Conservation (phyloP, 352 stramenopile species). For the Globisporangium acanthophoron region DNA sequence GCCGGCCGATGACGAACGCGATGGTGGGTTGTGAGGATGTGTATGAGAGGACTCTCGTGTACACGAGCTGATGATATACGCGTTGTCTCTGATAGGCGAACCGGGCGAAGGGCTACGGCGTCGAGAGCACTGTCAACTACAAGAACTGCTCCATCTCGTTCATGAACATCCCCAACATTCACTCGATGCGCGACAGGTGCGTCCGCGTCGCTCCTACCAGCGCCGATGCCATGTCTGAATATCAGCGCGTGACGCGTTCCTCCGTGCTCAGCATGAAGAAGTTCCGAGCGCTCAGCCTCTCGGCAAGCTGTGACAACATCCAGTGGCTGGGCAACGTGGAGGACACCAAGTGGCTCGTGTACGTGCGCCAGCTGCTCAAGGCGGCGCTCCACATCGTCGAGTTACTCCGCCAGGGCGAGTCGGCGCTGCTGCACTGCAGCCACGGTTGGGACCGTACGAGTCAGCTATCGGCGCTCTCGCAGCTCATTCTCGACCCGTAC, state of each 20-base stretch:
- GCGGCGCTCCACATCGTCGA: constrained; percentile 88
- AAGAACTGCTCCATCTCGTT: constrained; percentile 93
- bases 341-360: constrained; percentile 96
- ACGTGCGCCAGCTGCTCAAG: constrained; percentile 93
- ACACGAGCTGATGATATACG: background rate
- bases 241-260: background rate
- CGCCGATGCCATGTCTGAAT: background rate
- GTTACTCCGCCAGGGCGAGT: constrained; percentile 86
- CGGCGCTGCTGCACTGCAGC: constrained; percentile 78
- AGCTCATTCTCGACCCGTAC: constrained; percentile 73
- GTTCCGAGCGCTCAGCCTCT: constrained; percentile 64
- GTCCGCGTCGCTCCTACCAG: background rate
- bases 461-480: constrained; percentile 76
- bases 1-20: constrained; percentile 73
- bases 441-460: constrained; percentile 88
- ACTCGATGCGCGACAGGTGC: constrained; percentile 95
- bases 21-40: constrained; percentile 22
- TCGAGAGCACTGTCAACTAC: constrained; percentile 96
- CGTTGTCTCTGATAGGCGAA: constrained; percentile 31
- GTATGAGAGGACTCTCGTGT: too few relatives aligned
- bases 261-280: constrained; percentile 53
- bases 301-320: constrained; percentile 87
- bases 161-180: constrained; percentile 99
- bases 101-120: constrained; percentile 90
- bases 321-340: constrained; percentile 91